Conservation (phyloP, 176 grass and related monocot genomes). For the Guadua angustifolia region DNA sequence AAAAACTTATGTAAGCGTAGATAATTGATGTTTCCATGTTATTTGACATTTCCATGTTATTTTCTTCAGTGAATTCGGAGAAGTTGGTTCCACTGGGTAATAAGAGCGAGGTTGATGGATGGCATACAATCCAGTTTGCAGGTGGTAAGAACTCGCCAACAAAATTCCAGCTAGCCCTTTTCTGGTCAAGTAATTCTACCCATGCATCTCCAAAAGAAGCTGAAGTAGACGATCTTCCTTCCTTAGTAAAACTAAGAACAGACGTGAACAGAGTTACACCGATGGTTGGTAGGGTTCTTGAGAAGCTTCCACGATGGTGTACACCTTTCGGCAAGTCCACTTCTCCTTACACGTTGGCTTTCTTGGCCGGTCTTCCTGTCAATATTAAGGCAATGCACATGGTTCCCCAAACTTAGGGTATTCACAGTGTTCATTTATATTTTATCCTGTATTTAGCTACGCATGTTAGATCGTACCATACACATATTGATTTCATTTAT, state of each 20-base stretch:
- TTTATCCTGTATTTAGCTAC: conserved; percentile 37
- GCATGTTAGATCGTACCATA: conserved; percentile 23
- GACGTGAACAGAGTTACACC: conserved; percentile 75
- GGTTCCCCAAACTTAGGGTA: conserved; percentile 13
- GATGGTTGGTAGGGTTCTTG: conserved; percentile 53
- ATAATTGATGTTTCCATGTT: conserved; percentile 4
- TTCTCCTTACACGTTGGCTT: conserved; percentile 71
- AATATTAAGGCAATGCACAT: conserved; percentile 56
- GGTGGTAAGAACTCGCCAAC: conserved; percentile 81
- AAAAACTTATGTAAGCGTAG: not conserved
- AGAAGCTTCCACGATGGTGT: conserved; percentile 86
- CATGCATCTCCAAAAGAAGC: conserved; percentile 6
- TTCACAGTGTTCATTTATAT: conserved; percentile 11
- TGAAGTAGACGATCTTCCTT: conserved; percentile 32
- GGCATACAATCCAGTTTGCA: conserved; percentile 91
- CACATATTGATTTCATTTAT: conserved; percentile 46
- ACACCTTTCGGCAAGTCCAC: conserved; percentile 83
- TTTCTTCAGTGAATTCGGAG: conserved; percentile 55
- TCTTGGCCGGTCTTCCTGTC: conserved; percentile 77
- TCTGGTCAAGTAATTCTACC: conserved; percentile 56
- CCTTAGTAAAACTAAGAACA: conserved; percentile 74
- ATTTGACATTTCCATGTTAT: conserved; percentile 26
- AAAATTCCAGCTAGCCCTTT: conserved; percentile 75
- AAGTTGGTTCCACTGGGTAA: conserved; percentile 58
- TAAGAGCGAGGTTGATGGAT: conserved; percentile 71